Evolutionary conservation across 768 basidiomycete genomes (phyloP).

Genomic region (Coprinopsis strossmayeri): DNA sequence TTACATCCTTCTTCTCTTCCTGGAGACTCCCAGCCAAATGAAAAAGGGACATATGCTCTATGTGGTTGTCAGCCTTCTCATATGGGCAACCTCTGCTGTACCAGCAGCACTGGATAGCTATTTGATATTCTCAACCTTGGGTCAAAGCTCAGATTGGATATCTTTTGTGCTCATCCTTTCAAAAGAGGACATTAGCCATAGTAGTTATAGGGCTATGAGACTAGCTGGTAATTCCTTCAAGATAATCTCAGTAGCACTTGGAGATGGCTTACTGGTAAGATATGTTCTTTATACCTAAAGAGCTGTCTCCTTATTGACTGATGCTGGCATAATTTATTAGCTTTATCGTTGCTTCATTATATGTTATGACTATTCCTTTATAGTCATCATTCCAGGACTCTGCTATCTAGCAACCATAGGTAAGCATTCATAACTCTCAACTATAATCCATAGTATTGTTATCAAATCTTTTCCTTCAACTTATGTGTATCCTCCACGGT

Average conservation of each 20-base stretch:
- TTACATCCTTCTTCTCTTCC: background rate
- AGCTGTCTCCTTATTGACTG: background rate
- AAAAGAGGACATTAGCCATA: too few species aligned
- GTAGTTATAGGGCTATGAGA: too few species aligned
- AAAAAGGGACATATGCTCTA: background rate
- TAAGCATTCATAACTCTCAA: background rate
- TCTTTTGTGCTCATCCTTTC: background rate
- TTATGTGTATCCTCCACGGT: background rate
- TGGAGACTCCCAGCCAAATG: background rate
- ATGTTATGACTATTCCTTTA: background rate
- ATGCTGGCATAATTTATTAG: too few species aligned
- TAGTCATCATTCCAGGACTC: background rate
- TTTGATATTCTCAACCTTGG: background rate
- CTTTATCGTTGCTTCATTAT: conserved; percentile 1
- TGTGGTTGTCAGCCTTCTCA: background rate
- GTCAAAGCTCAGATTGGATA: background rate
- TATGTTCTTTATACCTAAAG: background rate
- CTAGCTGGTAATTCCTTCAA: too few species aligned
- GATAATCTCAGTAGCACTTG: background rate
- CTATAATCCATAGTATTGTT: background rate
- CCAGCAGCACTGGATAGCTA: background rate
- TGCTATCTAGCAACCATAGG: background rate
- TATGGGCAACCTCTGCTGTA: background rate
- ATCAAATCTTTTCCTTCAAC: background rate
- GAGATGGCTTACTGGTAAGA: background rate